Percentiles rank a stretch among this genome's conserved stretches.
Conservation (phyloP, 2,329 filamentous ascomycete genomes). For the Microsporum canis region DNA sequence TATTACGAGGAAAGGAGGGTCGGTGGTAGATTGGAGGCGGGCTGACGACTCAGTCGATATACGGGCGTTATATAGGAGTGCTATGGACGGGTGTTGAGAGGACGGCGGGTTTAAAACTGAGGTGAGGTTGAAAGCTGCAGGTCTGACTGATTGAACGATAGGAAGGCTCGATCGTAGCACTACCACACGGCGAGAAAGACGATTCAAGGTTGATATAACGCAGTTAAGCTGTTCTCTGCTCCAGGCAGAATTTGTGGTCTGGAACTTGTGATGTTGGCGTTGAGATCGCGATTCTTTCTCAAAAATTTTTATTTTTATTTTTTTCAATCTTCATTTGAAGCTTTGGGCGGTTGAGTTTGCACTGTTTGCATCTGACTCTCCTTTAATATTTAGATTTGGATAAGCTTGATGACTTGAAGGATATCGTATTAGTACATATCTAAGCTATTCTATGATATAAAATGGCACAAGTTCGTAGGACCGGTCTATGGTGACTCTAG, state of each 20-base stretch:
- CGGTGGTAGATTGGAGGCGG: background rate
- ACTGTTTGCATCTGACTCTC: background rate
- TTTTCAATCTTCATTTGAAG: background rate
- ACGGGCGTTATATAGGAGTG: constrained; percentile 1
- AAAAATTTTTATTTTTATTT: constrained; percentile 2
- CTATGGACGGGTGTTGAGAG: background rate
- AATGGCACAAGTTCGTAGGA: background rate
- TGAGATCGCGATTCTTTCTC: background rate
- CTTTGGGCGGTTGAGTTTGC: constrained; percentile 2
- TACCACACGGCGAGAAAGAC: constrained; percentile 3
- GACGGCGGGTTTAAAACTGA: background rate
- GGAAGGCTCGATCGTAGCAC: constrained; percentile 12
- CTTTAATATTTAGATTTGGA: background rate
- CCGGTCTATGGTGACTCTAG: background rate
- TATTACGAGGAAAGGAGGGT: constrained; percentile 16
- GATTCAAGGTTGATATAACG: background rate
- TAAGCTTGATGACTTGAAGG: background rate
- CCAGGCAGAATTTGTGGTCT: constrained; percentile 14
- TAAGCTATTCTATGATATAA: background rate
- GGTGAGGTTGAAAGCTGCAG: background rate
- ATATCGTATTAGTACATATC: background rate
- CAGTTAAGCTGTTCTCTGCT: constrained; percentile 9
- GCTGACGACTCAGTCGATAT: background rate
- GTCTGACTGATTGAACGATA: background rate
- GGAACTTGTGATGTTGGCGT: background rate